Conservation (phyloP, 495 filamentous ascomycete genomes). For the Aspergillus wentii region DNA sequence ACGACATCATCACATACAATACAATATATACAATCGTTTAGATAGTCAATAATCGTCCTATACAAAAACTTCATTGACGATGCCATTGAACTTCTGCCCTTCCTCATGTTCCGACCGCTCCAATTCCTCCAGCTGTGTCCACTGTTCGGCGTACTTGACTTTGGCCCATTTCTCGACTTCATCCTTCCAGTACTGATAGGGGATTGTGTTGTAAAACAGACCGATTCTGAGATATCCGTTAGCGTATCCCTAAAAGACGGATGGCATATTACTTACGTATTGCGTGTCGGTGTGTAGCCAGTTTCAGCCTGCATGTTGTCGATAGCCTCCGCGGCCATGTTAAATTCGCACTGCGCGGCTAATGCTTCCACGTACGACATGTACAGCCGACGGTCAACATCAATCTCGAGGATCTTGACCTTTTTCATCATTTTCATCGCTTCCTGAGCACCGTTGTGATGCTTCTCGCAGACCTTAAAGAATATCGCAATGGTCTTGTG, state of each 20-base stretch:
- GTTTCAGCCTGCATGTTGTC: slow-evolving; percentile 58
- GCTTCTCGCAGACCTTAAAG: slow-evolving; percentile 67
- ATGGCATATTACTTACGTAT: slow-evolving; percentile 57
- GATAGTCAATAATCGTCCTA: no score
- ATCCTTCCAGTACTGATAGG: slow-evolving; percentile 53
- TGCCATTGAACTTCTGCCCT: slow-evolving; percentile 30
- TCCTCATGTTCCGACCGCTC: slow-evolving; percentile 34
- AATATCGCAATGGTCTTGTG: slow-evolving; percentile 72
- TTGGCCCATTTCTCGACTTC: slow-evolving; percentile 68
- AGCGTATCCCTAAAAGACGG: slow-evolving; percentile 10
- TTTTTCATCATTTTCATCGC: slow-evolving; percentile 72
- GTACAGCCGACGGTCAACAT: slow-evolving; percentile 66
- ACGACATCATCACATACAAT: no score
- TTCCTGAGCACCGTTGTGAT: slow-evolving; percentile 53
- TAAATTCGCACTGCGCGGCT: slow-evolving; percentile 61
- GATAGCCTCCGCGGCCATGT: slow-evolving; percentile 59
- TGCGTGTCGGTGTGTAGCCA: slow-evolving; percentile 57
- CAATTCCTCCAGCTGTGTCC: slow-evolving; percentile 50
- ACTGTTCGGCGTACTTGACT: slow-evolving; percentile 59
- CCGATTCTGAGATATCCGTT: slow-evolving; percentile 49
- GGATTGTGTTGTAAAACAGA: slow-evolving; percentile 67
- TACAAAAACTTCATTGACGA: no score
- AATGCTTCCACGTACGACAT: slow-evolving; percentile 69
- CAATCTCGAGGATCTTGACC: slow-evolving; percentile 68
- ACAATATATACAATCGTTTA: no score